phyloP scores from a whole-genome alignment of 1,284 basidiomycete genomes.

The Athelia sp. region DNA sequence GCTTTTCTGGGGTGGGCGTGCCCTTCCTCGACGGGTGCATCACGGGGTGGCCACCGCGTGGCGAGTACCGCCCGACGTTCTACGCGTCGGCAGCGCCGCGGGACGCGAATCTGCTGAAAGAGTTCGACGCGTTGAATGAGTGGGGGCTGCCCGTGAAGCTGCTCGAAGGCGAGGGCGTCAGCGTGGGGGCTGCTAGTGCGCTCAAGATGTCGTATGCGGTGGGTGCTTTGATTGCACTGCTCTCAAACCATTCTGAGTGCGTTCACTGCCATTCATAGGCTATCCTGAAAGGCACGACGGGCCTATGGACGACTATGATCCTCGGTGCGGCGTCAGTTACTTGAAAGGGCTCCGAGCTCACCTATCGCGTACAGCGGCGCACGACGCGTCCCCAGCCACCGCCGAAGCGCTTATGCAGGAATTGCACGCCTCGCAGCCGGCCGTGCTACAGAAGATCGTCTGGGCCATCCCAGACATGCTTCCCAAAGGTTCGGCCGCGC shows the following conservation, averaged over 20 bases:
- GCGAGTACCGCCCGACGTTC: conserved; percentile 35
- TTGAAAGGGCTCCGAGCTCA: neutral
- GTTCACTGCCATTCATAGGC: conserved; percentile 28
- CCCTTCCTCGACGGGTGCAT: conserved; percentile 57
- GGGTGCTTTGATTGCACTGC: conserved; percentile 11
- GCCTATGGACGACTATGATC: conserved; percentile 52
- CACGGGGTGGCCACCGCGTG: conserved; percentile 51
- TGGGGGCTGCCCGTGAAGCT: too few species aligned
- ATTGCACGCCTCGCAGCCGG: conserved; percentile 41
- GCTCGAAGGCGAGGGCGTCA: too few species aligned
- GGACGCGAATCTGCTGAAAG: too few species aligned
- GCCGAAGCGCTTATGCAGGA: conserved; percentile 47
- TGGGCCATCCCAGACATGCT: conserved; percentile 26
- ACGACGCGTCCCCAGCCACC: conserved; percentile 54
- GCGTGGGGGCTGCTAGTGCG: conserved; percentile 54
- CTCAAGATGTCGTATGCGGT: conserved; percentile 64
- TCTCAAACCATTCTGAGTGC: conserved; percentile 3
- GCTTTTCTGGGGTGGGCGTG: conserved; percentile 36
- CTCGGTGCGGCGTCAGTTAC: conserved; percentile 31
- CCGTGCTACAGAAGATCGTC: conserved; percentile 34
- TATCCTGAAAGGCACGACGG: conserved; percentile 51
- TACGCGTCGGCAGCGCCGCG: too few species aligned
- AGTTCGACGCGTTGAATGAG: too few species aligned
- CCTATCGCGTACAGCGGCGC: conserved; percentile 34
- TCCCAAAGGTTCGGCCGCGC: conserved; percentile 3